These are phyloP conservation scores for Xerocomellus amylosporus DNA, from an alignment of 768 basidiomycete species.

Conservation along the genomic window DNA sequence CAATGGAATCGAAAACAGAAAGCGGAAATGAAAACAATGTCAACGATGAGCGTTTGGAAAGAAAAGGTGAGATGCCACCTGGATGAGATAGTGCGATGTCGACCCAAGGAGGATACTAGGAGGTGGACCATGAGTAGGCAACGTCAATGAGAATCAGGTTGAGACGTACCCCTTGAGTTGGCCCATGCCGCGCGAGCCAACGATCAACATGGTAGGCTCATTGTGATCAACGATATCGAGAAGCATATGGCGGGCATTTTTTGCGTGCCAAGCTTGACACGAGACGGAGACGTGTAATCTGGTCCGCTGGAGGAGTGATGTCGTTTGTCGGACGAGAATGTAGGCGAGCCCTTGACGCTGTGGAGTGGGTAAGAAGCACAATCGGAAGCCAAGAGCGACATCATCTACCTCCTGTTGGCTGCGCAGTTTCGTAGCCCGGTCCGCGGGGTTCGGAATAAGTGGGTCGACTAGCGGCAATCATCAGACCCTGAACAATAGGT, in stretches of 20 bases:
- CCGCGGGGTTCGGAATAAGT: conserved; percentile 63
- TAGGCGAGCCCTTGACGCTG: conserved; percentile 88
- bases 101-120: conserved; percentile 86
- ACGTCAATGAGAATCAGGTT: no score
- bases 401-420: conserved; percentile 84
- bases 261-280: conserved; percentile 98
- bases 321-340: conserved; percentile 86
- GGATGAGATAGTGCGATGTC: conserved; percentile 91
- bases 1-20: not conserved
- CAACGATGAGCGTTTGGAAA: not conserved
- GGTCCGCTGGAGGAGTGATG: conserved; percentile 86
- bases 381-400: not conserved
- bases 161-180: conserved; percentile 77
- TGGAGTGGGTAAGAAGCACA: conserved; percentile 7
- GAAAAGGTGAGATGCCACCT: conserved; percentile 41
- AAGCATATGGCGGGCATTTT: conserved; percentile 87
- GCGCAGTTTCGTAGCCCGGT: conserved; percentile 74
- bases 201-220: conserved; percentile 89
- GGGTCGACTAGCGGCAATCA: conserved; percentile 55
- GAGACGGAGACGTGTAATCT: conserved; percentile 79
- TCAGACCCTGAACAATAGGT: not conserved
- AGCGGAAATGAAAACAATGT: not conserved
- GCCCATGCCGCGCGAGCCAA: conserved; percentile 88
- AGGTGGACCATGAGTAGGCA: not conserved
- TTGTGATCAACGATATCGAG: conserved; percentile 87